Percentiles rank a stretch among this genome's conserved stretches.
These are phyloP conservation scores for Huntiella abstrusa DNA, from an alignment of 2,329 filamentous ascomycete species.

Conservation along the genomic window DNA sequence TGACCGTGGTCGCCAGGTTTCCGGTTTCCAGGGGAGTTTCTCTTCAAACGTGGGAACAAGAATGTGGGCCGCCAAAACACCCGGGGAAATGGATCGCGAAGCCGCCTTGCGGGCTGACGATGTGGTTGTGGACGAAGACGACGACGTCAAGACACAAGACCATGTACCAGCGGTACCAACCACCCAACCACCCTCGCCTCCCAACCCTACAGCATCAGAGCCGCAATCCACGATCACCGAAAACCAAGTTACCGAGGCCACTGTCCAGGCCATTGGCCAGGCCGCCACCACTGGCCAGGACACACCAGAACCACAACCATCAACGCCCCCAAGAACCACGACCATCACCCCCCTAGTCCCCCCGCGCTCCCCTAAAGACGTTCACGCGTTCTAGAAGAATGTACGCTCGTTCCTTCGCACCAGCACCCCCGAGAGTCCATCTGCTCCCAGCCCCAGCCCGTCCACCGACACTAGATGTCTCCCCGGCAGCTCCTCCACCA, in stretches of 20 bases:
- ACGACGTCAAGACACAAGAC: background rate
- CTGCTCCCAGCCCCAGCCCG: too few species aligned
- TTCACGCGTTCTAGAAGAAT: constrained; percentile 12
- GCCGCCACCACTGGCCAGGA: too few species aligned
- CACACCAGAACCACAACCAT: background rate
- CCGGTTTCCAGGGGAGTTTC: constrained; percentile 10
- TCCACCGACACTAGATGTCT: too few species aligned
- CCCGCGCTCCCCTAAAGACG: constrained; percentile 8
- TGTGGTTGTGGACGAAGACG: too few species aligned
- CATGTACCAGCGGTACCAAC: background rate
- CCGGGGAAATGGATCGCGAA: too few species aligned
- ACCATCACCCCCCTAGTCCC: constrained; percentile 2
- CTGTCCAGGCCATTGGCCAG: background rate
- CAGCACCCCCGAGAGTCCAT: constrained; percentile 1
- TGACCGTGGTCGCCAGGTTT: constrained; percentile 9
- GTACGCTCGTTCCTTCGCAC: constrained; percentile 11
- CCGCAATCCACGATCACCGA: background rate
- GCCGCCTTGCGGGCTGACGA: too few species aligned
- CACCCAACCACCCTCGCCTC: background rate
- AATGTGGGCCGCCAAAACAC: constrained; percentile 4
- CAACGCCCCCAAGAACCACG: background rate
- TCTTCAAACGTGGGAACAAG: constrained; percentile 11
- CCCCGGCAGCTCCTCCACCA: too few species aligned
- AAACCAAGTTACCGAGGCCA: background rate
- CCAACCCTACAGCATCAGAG: background rate